These are phyloP conservation scores for Geranium incanum DNA, from an alignment of 441 rosid species.

Conservation along the genomic window DNA sequence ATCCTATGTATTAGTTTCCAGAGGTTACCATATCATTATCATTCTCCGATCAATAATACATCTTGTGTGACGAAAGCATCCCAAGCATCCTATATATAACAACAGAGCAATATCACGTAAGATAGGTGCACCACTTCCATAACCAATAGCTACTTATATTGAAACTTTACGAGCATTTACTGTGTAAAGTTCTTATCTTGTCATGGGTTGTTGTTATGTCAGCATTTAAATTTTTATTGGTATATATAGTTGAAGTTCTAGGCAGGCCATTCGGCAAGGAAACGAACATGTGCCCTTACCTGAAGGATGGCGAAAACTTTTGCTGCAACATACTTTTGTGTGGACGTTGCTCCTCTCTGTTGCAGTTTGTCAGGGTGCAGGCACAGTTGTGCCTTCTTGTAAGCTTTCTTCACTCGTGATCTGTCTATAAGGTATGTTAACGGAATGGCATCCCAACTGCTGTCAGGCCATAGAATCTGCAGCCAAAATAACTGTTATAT, in stretches of 20 bases:
- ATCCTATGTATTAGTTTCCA: too few relatives aligned
- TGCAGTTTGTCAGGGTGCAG: conserved; percentile 93
- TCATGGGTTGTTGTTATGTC: too few relatives aligned
- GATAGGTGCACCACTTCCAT: not conserved
- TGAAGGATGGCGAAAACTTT: conserved; percentile 71
- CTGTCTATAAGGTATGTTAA: conserved; percentile 53
- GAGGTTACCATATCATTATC: not conserved
- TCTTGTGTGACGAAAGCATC: not conserved
- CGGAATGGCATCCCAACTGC: conserved; percentile 59
- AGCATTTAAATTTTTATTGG: too few relatives aligned
- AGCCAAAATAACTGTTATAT: not conserved
- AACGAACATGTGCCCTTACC: conserved; percentile 28
- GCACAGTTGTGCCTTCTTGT: conserved; percentile 83
- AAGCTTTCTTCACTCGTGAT: conserved; percentile 77
- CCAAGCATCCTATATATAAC: conserved; percentile 1
- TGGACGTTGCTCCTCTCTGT: conserved; percentile 61
- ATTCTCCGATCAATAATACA: not conserved
- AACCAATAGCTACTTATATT: too few relatives aligned
- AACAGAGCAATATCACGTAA: not conserved
- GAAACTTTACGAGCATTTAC: too few relatives aligned
- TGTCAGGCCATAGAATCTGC: conserved; percentile 71
- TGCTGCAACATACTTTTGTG: conserved; percentile 59
- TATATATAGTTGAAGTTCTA: too few relatives aligned
- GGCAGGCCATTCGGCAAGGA: too few relatives aligned
- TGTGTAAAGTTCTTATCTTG: too few relatives aligned